Conservation (phyloP, 140 eudicot species). For the Oenanthe javanica region DNA sequence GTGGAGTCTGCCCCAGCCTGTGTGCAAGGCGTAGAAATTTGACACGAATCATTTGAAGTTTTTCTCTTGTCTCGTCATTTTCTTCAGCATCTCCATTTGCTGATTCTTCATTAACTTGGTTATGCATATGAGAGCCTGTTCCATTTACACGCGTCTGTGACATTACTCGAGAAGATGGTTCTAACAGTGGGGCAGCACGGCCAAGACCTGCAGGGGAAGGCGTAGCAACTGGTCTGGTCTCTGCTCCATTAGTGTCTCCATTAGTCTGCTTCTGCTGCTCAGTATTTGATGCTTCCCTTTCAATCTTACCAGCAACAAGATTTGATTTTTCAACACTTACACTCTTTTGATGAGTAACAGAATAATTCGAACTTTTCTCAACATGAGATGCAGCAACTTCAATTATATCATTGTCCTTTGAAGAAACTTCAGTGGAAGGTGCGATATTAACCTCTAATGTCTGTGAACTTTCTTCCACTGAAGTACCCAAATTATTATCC, state of each 20-base stretch:
- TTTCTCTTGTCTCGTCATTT: constrained; percentile 88
- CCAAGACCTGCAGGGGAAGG: constrained; percentile 95
- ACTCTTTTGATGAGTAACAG: constrained; percentile 10
- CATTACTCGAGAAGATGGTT: constrained; percentile 65
- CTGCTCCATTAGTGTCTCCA: constrained; percentile 26
- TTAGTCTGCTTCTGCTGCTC: constrained; percentile 20
- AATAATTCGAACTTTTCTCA: constrained; percentile 8
- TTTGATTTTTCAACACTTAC: constrained; percentile 11
- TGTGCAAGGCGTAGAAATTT: constrained; percentile 91
- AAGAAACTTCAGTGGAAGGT: constrained; percentile 9
- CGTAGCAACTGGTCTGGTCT: constrained; percentile 20
- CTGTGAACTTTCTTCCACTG: constrained; percentile 12
- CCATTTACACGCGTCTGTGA: constrained; percentile 66
- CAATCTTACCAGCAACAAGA: constrained; percentile 8
- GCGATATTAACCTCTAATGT: constrained; percentile 4
- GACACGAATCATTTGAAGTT: constrained; percentile 95
- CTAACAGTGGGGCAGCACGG: constrained; percentile 67
- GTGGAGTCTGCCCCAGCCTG: constrained; percentile 98
- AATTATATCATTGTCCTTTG: constrained; percentile 12
- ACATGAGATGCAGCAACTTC: constrained; percentile 15
- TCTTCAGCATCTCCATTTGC: constrained; percentile 78
- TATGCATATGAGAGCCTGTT: constrained; percentile 34
- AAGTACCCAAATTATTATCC: constrained; percentile 11
- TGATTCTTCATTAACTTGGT: constrained; percentile 58
- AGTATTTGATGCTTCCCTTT: constrained; percentile 16